phyloP scores from a whole-genome alignment of 495 filamentous ascomycete species.

The Cercophora newfieldiana region DNA sequence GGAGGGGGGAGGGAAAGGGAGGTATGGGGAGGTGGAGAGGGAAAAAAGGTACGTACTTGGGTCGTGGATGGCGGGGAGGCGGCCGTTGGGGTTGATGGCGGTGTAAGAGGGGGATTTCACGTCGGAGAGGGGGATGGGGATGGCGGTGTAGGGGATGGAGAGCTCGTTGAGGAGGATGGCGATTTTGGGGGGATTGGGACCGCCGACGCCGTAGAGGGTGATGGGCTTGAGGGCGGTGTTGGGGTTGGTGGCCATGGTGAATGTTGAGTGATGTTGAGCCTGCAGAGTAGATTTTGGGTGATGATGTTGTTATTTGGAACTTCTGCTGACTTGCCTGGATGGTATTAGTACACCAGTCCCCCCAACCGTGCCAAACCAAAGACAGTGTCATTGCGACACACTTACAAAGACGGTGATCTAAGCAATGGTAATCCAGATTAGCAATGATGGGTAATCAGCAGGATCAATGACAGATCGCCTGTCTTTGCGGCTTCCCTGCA shows the following conservation, averaged over 20 bases:
- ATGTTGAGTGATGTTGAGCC: no score
- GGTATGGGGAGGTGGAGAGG: no score
- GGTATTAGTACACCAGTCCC: not conserved
- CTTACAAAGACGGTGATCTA: not conserved
- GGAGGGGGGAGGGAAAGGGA: not conserved
- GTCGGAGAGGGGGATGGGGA: constrained; percentile 44
- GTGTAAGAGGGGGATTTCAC: constrained; percentile 59
- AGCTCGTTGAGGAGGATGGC: constrained; percentile 65
- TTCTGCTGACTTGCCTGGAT: no score
- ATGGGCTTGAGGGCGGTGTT: constrained; percentile 34
- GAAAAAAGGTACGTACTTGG: constrained; percentile 36
- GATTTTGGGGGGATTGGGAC: constrained; percentile 59
- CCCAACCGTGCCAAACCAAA: not conserved
- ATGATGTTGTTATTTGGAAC: no score
- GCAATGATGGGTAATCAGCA: not conserved
- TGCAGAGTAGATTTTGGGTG: no score
- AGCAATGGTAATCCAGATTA: not conserved
- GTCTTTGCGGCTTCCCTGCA: not conserved
- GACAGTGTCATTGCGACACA: not conserved
- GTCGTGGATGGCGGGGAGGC: constrained; percentile 63
- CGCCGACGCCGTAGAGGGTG: constrained; percentile 36
- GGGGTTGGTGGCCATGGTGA: not conserved
- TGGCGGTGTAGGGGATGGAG: constrained; percentile 52
- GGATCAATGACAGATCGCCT: not conserved
- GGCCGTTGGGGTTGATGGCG: constrained; percentile 71